phyloP scores from a whole-genome alignment of 352 stramenopile species.

The Hyaloperonospora brassicae region DNA sequence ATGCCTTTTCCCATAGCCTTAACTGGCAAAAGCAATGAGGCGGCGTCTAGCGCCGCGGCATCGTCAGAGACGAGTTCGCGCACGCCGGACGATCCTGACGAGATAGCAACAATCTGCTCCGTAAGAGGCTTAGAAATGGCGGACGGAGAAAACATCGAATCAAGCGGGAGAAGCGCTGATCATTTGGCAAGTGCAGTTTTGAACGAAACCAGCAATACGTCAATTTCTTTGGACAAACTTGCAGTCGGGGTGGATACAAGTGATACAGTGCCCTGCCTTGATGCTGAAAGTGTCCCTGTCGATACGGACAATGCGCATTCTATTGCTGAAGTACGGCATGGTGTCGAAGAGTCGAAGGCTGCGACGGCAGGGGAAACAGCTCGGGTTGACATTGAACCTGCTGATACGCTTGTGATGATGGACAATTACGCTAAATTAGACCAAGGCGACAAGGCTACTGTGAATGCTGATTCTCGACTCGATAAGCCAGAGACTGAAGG shows the following conservation, averaged over 20 bases:
- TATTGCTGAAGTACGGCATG: neutral
- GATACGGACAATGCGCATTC: slow-evolving; percentile 5
- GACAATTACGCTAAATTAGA: neutral
- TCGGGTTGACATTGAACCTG: neutral
- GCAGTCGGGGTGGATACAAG: neutral
- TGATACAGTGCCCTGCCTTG: neutral
- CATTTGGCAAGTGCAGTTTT: neutral
- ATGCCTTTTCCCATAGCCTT: neutral
- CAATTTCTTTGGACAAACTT: slow-evolving; percentile 1
- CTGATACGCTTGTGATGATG: neutral
- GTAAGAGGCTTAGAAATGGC: neutral
- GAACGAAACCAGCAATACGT: neutral
- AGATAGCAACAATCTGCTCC: neutral
- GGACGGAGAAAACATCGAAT: neutral
- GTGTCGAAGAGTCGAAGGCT: neutral
- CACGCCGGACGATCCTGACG: slow-evolving; percentile 2
- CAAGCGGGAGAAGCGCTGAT: slow-evolving; percentile 1
- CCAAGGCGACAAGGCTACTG: slow-evolving; percentile 1
- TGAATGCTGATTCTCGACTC: neutral
- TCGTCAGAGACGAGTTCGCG: neutral
- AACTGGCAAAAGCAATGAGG: slow-evolving; percentile 2
- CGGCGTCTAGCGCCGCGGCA: neutral
- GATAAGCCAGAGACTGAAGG: neutral
- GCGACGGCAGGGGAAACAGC: neutral
- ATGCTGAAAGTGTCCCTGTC: slow-evolving; percentile 1